Evolutionary conservation across 768 basidiomycete species (phyloP).

Genomic region (Lanmaoa rubissima): DNA sequence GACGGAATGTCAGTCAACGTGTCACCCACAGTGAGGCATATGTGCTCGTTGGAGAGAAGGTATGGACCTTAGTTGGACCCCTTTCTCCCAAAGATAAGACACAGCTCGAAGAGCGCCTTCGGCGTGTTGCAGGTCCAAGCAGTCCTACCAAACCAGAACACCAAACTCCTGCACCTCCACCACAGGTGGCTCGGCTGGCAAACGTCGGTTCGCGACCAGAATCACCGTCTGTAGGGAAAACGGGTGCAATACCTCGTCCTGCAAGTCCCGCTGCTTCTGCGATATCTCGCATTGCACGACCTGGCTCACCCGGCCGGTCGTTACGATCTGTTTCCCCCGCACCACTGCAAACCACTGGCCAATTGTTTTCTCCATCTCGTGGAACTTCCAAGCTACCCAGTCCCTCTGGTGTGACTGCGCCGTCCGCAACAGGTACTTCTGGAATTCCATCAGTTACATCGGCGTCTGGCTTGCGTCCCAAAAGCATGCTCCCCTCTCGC

Average conservation of each 20-base stretch:
- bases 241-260: constrained; percentile 46
- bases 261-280: constrained; percentile 44
- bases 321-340: constrained; percentile 38
- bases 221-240: constrained; percentile 44
- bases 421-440: constrained; percentile 12
- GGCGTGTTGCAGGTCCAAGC: constrained; percentile 73
- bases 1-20: constrained; percentile 5
- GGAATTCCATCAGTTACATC: constrained; percentile 36
- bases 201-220: constrained; percentile 45
- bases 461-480: constrained; percentile 49
- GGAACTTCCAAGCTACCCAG: constrained; percentile 43
- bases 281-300: constrained; percentile 41
- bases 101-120: constrained; percentile 85
- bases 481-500: constrained; percentile 72
- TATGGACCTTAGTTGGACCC: constrained; percentile 75
- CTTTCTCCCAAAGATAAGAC: constrained; percentile 87
- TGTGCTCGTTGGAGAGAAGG: constrained; percentile 77
- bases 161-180: constrained; percentile 42
- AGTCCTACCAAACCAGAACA: constrained; percentile 39
- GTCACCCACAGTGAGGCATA: constrained; percentile 66
- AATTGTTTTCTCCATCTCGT: constrained; percentile 49
- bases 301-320: constrained; percentile 40
- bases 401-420: constrained; percentile 12
- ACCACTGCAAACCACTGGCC: constrained; percentile 37
- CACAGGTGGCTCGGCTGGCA: constrained; percentile 54